Evolutionary conservation across 768 basidiomycete genomes (phyloP).

Genomic region (Suillus discolor): DNA sequence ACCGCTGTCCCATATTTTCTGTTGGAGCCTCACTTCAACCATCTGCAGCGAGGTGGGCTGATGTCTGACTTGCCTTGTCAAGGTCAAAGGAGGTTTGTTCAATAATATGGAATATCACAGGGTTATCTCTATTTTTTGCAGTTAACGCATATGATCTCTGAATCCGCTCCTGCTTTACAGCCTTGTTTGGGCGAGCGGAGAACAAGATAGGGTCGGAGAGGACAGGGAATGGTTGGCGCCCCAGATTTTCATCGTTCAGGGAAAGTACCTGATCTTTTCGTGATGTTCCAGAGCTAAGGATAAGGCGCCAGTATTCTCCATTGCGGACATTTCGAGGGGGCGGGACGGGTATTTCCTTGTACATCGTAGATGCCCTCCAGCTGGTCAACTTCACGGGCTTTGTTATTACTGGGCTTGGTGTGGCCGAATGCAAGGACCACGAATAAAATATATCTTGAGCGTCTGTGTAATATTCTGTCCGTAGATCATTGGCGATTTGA

Average conservation of each 20-base stretch:
- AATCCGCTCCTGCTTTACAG: conserved; percentile 68
- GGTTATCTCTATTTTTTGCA: conserved; percentile 21
- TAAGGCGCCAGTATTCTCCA: conserved; percentile 67
- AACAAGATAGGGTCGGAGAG: conserved; percentile 66
- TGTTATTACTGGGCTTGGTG: conserved; percentile 32
- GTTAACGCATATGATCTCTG: conserved; percentile 53
- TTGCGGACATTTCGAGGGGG: conserved; percentile 54
- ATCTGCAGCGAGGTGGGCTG: background rate
- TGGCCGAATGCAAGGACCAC: conserved; percentile 48
- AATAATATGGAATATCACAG: conserved; percentile 48
- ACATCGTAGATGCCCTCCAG: conserved; percentile 67
- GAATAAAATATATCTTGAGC: conserved; percentile 69
- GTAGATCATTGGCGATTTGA: conserved; percentile 87
- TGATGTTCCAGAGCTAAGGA: conserved; percentile 48
- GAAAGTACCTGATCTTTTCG: conserved; percentile 37
- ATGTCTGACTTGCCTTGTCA: conserved; percentile 70
- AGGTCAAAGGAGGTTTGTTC: conserved; percentile 92
- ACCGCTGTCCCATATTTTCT: conserved; percentile 99
- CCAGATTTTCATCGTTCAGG: conserved; percentile 45
- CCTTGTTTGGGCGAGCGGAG: conserved; percentile 34
- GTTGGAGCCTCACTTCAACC: conserved; percentile 19
- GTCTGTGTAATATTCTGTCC: conserved; percentile 68
- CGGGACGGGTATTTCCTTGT: conserved; percentile 73
- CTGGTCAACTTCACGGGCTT: conserved; percentile 69
- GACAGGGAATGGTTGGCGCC: conserved; percentile 58